Conservation (phyloP, 2,329 filamentous ascomycete genomes). For the Endothia cerciana region DNA sequence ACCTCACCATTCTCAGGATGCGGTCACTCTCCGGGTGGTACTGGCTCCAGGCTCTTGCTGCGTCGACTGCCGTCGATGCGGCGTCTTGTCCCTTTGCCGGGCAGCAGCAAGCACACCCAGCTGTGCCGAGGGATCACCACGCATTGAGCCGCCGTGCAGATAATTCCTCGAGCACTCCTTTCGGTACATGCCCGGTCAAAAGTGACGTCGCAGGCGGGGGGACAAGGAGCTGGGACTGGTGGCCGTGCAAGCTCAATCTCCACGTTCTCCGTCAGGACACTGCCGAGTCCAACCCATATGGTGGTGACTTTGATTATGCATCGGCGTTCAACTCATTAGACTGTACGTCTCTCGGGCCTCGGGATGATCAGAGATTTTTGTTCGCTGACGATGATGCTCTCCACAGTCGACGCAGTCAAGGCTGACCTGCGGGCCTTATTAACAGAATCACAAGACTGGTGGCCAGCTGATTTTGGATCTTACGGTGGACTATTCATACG, state of each 20-base stretch:
- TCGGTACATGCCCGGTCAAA: slow-evolving; percentile 28
- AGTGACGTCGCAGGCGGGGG: slow-evolving; percentile 60
- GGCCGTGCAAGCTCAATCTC: slow-evolving; percentile 67
- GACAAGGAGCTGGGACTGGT: slow-evolving; percentile 70
- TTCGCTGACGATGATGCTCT: background rate
- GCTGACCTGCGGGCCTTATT: slow-evolving; percentile 67
- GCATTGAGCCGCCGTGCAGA: slow-evolving; percentile 6
- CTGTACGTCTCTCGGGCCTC: slow-evolving; percentile 38
- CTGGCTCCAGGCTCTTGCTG: slow-evolving; percentile 22
- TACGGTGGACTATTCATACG: slow-evolving; percentile 77
- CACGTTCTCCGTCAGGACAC: slow-evolving; percentile 73
- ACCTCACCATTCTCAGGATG: background rate
- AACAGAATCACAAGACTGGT: slow-evolving; percentile 76
- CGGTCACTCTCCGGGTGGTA: slow-evolving; percentile 9
- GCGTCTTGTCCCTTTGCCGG: slow-evolving; percentile 25
- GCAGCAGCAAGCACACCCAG: slow-evolving; percentile 10
- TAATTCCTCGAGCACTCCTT: slow-evolving; percentile 6
- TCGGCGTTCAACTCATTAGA: slow-evolving; percentile 72
- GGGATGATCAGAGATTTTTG: background rate
- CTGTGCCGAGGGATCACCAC: slow-evolving; percentile 4
- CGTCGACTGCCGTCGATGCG: slow-evolving; percentile 19
- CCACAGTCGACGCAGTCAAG: slow-evolving; percentile 62
- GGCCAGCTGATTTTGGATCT: slow-evolving; percentile 77
- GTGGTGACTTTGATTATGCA: slow-evolving; percentile 68
- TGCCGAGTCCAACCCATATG: slow-evolving; percentile 62